Conservation (phyloP, 176 grass and related monocot genomes). For the Alopecurus myosuroides region DNA sequence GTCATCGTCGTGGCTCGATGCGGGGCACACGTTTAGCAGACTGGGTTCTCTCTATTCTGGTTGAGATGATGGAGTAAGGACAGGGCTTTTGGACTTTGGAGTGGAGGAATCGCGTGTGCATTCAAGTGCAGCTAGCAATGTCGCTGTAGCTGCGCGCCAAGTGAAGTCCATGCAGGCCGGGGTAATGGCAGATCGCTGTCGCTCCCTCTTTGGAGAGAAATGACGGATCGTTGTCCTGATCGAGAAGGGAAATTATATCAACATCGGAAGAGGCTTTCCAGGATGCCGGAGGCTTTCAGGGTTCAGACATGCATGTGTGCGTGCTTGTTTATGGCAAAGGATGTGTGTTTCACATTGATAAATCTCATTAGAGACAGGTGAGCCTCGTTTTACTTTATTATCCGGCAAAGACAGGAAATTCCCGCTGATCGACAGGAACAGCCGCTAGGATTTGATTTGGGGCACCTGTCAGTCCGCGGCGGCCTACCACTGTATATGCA, state of each 20-base stretch:
- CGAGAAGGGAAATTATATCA: neutral
- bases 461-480: too few relatives aligned
- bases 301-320: neutral
- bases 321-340: neutral
- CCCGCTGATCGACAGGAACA: neutral
- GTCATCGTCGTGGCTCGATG: neutral
- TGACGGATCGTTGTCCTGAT: neutral
- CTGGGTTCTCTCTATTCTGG: neutral
- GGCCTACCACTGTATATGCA: too few relatives aligned
- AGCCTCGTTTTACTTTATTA: neutral
- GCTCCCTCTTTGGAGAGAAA: neutral
- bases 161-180: neutral
- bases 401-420: neutral
- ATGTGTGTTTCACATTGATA: neutral
- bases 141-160: neutral
- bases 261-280: neutral
- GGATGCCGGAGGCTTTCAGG: neutral
- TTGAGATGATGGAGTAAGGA: too few relatives aligned
- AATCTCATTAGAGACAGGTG: neutral
- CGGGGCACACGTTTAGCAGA: neutral
- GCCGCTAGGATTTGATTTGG: too few relatives aligned
- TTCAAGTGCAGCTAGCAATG: too few relatives aligned
- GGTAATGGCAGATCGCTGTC: constrained; percentile 1
- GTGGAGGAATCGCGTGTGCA: too few relatives aligned
- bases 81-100: too few relatives aligned